phyloP scores from a whole-genome alignment of 306 rosid genomes.

The Sindora glabra region DNA sequence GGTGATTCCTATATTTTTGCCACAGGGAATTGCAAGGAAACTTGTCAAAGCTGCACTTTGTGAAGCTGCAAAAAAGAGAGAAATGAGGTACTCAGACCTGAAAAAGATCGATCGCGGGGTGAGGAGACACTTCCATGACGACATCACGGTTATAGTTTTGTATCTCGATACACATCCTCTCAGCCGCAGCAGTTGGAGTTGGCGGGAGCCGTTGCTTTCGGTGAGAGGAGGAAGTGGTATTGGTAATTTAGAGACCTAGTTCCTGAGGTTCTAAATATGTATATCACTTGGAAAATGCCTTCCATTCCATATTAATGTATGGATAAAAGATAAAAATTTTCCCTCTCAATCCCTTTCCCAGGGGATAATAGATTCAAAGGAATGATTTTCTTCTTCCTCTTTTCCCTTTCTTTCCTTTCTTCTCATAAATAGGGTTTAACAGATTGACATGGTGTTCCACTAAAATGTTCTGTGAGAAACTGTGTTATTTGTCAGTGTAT shows the following conservation, averaged over 20 bases:
- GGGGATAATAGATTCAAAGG: slow-evolving; percentile 19
- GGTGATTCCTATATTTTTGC: background rate
- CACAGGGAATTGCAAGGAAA: slow-evolving; percentile 79
- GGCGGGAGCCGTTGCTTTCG: slow-evolving; percentile 49
- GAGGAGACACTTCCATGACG: slow-evolving; percentile 96
- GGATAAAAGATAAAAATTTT: slow-evolving; percentile 9
- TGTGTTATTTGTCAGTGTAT: no score
- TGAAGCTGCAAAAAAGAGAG: slow-evolving; percentile 93
- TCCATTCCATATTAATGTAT: slow-evolving; percentile 19
- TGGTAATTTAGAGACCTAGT: slow-evolving; percentile 28
- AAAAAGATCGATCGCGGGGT: slow-evolving; percentile 88
- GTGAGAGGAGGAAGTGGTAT: slow-evolving; percentile 54
- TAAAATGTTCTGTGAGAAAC: no score
- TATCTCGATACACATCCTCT: slow-evolving; percentile 59
- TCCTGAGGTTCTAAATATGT: slow-evolving; percentile 18
- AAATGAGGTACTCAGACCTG: slow-evolving; percentile 92
- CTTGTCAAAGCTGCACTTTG: slow-evolving; percentile 67
- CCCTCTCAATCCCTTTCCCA: background rate
- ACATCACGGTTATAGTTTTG: slow-evolving; percentile 82
- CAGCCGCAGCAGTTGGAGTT: slow-evolving; percentile 42
- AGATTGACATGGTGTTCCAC: background rate
- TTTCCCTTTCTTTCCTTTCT: background rate
- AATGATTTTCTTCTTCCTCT: background rate
- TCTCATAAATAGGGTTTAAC: background rate
- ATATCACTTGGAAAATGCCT: background rate